These are phyloP conservation scores for Roridomyces roridus DNA, from an alignment of 768 basidiomycete genomes.

Conservation along the genomic window DNA sequence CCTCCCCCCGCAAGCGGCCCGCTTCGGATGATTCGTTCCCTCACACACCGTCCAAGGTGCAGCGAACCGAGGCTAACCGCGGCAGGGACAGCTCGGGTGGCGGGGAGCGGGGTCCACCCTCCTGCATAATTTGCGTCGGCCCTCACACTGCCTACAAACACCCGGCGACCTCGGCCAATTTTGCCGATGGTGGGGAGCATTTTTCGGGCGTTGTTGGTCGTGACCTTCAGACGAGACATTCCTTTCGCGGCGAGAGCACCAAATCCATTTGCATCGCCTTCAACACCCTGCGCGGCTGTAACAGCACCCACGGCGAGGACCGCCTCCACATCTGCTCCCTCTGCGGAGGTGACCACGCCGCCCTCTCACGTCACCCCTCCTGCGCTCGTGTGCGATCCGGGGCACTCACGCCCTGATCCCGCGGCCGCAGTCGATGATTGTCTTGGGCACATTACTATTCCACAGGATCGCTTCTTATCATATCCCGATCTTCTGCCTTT, in stretches of 20 bases:
- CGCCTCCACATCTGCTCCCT: conserved; percentile 24
- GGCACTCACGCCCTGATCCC: not conserved
- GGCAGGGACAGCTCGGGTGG: not conserved
- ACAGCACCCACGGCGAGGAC: not conserved
- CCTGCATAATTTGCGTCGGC: conserved; percentile 13
- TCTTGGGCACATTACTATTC: not conserved
- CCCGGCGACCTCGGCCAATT: not conserved
- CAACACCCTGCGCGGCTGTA: conserved; percentile 7
- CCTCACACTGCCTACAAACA: conserved; percentile 1
- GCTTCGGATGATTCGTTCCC: too few relatives aligned
- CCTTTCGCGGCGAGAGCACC: not conserved
- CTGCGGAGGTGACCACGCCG: conserved; percentile 19
- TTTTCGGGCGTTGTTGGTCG: conserved; percentile 4
- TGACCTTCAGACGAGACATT: not conserved
- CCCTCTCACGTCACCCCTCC: not conserved
- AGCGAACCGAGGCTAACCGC: not conserved
- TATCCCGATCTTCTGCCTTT: conserved; percentile 24
- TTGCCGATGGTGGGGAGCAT: conserved; percentile 7
- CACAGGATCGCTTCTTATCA: not conserved
- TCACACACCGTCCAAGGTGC: not conserved
- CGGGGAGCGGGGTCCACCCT: not conserved
- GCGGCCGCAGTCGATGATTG: not conserved
- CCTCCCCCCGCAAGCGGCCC: too few relatives aligned
- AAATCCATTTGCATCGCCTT: conserved; percentile 9
- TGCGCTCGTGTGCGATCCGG: conserved; percentile 6